Evolutionary conservation across 78 protist species (phyloP), one percentile per base, ranked within the genome.

Genomic region (Ministeria vibrans): DNA sequence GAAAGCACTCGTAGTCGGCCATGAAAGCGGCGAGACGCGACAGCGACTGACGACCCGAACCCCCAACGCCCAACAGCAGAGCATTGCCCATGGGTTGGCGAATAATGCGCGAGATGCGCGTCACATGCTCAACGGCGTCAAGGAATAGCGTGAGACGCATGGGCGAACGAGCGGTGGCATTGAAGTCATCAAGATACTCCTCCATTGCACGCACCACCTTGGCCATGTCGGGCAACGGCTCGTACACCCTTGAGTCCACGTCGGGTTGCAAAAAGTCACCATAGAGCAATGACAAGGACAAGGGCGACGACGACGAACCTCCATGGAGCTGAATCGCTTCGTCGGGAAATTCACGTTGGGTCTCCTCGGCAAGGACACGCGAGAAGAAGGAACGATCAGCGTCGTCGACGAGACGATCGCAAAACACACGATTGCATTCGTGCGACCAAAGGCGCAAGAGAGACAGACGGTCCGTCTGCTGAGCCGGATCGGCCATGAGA

Each of bases 11-110:
- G 64, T 43, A 78, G 32, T 89, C 95, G 34, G 86, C 75, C 46
- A 90, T 80, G 77, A 74, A 91, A 30, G 95, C 83, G 0, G 95
- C 96, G 18, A 97, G 88, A 32, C 96, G 75, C 30, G 97, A 82
- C 38, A 97, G 72, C 15, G 89, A 79, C 72, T 83, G 88, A 28
- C 94, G 77, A 13, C 99, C 99, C 15, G 93, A 77, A 28, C 99
- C 99, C 6, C 95, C 93, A 34, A 95, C 92, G 32, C 99, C 99
- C 22, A 97, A 88, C 53, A 95, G 85, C 72, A 97, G 77, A 0
- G 92, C 91, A 44, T 97, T 92, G 68, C 97, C 96, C 44, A 42
- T 69, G 23, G 95, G 92, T 69, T 81, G 94, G 9, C 91, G 75
- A n/a, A 95, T 42, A 43, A 93, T 74, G 6, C 98, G 90, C 23